Conservation (phyloP, 2,329 filamentous ascomycete species). For the Parafenestella ontariensis region DNA sequence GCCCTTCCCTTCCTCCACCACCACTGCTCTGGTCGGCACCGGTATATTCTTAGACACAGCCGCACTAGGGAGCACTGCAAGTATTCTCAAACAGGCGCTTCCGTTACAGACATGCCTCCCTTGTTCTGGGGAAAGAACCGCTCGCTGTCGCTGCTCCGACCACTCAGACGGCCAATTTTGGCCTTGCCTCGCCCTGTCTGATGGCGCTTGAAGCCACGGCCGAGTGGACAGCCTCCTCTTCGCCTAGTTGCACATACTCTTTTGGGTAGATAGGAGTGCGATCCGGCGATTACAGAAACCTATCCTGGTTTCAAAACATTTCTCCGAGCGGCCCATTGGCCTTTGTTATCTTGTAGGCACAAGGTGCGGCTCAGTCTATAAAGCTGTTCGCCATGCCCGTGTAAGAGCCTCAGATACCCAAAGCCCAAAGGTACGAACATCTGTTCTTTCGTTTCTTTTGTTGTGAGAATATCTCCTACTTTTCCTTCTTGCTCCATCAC, state of each 20-base stretch:
- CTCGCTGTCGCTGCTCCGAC: conserved; percentile 31
- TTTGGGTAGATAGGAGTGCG: conserved; percentile 34
- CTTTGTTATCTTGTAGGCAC: conserved; percentile 34
- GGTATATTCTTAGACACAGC: conserved; percentile 49
- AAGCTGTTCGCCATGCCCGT: conserved; percentile 32
- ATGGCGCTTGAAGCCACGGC: conserved; percentile 39
- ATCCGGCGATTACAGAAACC: conserved; percentile 52
- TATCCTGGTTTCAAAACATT: conserved; percentile 48
- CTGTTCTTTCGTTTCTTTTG: conserved; percentile 43
- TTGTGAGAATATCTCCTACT: conserved; percentile 41
- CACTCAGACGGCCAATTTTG: conserved; percentile 40
- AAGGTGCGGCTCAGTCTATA: conserved; percentile 42
- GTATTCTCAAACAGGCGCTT: conserved; percentile 48
- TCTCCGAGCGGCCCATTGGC: conserved; percentile 43
- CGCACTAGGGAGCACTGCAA: conserved; percentile 36
- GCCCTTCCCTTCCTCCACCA: conserved; percentile 33
- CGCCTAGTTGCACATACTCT: conserved; percentile 39
- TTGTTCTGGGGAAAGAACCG: conserved; percentile 33
- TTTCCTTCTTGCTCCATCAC: conserved; percentile 38
- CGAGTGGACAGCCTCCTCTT: conserved; percentile 38
- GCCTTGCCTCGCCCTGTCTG: conserved; percentile 36
- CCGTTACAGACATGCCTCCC: conserved; percentile 30
- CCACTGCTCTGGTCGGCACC: conserved; percentile 29
- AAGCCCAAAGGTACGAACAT: conserved; percentile 35
- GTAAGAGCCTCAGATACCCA: conserved; percentile 32